These are phyloP conservation scores for Quercus engelmannii DNA, from an alignment of 306 rosid species.

Conservation along the genomic window DNA sequence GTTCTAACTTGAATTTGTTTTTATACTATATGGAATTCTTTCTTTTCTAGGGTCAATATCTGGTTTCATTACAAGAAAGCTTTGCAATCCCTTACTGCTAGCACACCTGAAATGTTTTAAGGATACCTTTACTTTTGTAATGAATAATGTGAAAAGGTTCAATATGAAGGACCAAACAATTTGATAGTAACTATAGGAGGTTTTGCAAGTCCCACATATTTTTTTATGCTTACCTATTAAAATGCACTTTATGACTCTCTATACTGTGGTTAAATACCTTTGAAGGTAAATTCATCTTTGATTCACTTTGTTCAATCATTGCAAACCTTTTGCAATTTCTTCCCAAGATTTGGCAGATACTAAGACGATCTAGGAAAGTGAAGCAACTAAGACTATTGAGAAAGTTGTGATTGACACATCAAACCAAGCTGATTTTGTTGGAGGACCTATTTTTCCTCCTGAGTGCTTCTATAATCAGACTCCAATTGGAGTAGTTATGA, in stretches of 20 bases:
- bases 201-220: neutral
- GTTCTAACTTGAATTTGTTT: neutral
- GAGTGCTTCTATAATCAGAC: constrained; percentile 82
- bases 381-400: constrained; percentile 33
- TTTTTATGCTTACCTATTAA: neutral
- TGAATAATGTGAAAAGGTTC: neutral
- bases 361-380: constrained; percentile 32
- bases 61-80: neutral
- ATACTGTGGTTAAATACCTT: neutral
- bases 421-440: constrained; percentile 68
- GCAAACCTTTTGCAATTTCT: constrained; percentile 5
- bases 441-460: constrained; percentile 94
- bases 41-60: no score
- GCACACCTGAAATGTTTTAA: neutral
- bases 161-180: neutral
- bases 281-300: neutral
- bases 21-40: neutral
- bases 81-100: neutral
- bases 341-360: constrained; percentile 50
- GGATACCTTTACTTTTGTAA: neutral
- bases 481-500: constrained; percentile 92
- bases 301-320: neutral
- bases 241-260: neutral
- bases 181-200: neutral
- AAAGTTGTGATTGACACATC: constrained; percentile 55